Base-by-base conservation (phyloP, 202 grass and related monocot genomes). In the Brachypodium distachyon region DNA sequence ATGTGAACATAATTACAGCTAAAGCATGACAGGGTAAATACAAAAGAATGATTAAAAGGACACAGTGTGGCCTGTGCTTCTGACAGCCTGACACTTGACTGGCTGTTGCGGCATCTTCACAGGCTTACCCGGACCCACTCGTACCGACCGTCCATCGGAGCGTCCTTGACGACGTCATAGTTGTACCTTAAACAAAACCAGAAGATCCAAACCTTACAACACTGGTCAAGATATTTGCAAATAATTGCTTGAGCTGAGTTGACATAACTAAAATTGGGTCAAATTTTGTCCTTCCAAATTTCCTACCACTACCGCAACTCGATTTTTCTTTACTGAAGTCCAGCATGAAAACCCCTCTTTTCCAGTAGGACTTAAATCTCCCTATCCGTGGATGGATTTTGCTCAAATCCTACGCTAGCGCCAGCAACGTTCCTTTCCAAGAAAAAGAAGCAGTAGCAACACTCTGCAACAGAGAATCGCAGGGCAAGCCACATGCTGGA, bases 121-220 rank as follows among this genome's bases (percentile, higher is more conserved):
- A 41, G 83, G 42, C 50, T 42, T 21, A 86, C 22, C 0, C 86
- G 80, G 77, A 89, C 60, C 90, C 86, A 93, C 77, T 93, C 86
- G 81, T 82, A 89, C 44, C 77, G 83, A 27, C 87, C 90, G 6
- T 77, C 90, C 72, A 82, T 73, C 0, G 87, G 86, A 81, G 82
- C 83, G 47, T 89, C 87, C 57, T 79, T 72, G 34, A 68, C 79
- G 44, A 92, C 50, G 82, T 89, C 79, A 57, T 85, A 92, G 79
- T 92, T 92, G 78, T 92, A 92, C 86, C 86, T 92, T 79, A 5
- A 82, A 53, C 61, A 73, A 11, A 53, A 40, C 43, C 62, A 63
- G 67, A 79, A 71, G 77, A 60, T 81, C 21, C 58, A 85, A 66
- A 77, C 41, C 63, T 81, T 25, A 83, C 4, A 53, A 52, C 51